Base-by-base conservation (phyloP, 2,329 filamentous ascomycete species). In the Diatrype stigma region DNA sequence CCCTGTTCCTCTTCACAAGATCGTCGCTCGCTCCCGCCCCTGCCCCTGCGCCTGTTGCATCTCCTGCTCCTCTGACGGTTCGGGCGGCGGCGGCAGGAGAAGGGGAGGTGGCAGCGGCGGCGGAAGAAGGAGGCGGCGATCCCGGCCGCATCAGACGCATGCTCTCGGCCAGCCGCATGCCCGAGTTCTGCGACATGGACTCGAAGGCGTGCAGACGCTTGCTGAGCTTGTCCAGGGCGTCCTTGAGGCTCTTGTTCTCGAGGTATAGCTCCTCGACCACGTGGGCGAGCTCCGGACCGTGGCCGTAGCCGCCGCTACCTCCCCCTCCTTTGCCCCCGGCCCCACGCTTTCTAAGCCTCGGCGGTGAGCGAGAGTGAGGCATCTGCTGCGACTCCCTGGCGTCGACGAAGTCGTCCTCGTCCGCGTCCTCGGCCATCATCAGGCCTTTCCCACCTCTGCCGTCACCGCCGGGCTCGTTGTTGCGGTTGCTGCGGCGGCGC, bases 151-250 rank as follows among this genome's bases (percentile, higher is more conserved):
- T 79, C 6, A 86, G 67, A n/a, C 82, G 75, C 66, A 84, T 85
- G 59, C 90, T 96, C 67, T 96, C 90, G 14, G 92, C 89, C 32
- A 97, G 79, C 3, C 90, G 90, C 70, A 92, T 82, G 48, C 87
- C 89, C 35, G 88, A 92, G 56, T 86, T 90, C 70, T 97, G 94
- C 0, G 91, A 90, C 61, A 90, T 92, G 37, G 90, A 86, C 70
- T 99, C 93, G 72, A 96, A 99, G 55, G 91, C 87, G 62, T 94
- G 89, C n/a, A 99, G 80, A 1, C 93, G 84, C 60, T 87, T 89
- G 55, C 88, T 89, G 34, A 96, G 80, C 46, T 90, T 90, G 69
- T 97, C 92, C 8, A 96, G 82, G 60, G 91, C 85, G 51, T 87
- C 82, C 62, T 94, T 93, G 47, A 97, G 78, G 10, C 88, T 89